Percentiles rank a stretch among this genome's conserved stretches.
These are phyloP conservation scores for Dryadomyces sulphureus DNA, from an alignment of 2,329 filamentous ascomycete species.

Conservation along the genomic window DNA sequence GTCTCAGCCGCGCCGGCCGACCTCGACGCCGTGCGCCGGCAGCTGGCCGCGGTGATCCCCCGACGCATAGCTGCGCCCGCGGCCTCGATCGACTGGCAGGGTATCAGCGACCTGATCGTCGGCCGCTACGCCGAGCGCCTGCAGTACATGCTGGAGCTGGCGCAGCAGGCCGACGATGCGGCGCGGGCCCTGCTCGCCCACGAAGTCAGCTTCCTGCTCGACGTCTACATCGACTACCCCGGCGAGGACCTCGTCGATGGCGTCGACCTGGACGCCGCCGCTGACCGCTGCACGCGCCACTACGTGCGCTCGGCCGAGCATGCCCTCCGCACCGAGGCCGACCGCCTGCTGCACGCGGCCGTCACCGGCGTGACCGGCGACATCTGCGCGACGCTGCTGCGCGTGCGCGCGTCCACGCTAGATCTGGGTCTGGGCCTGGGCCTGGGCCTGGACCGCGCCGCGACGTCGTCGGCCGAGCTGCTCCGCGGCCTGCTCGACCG, in stretches of 20 bases:
- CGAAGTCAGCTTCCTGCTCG: neutral
- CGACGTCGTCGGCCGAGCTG: neutral
- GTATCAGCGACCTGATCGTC: conserved; percentile 3
- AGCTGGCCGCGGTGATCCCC: neutral
- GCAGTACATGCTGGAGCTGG: neutral
- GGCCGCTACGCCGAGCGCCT: neutral
- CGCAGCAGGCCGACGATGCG: neutral
- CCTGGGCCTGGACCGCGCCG: too few species aligned
- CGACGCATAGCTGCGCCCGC: neutral
- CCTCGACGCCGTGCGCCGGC: neutral
- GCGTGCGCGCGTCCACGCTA: neutral
- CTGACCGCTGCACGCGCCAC: conserved; percentile 1
- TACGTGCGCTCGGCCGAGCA: conserved; percentile 1
- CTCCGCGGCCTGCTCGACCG: neutral
- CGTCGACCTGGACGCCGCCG: neutral
- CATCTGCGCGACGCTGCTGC: conserved; percentile 1
- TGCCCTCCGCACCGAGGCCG: neutral
- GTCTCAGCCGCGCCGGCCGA: neutral
- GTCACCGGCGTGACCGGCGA: neutral
- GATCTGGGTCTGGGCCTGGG: too few species aligned
- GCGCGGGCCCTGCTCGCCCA: neutral
- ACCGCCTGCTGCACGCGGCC: conserved; percentile 4
- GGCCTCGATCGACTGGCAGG: conserved; percentile 2
- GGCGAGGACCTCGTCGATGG: neutral
- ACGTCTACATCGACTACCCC: conserved; percentile 2